These are phyloP conservation scores for Ichthyophthirius multifiliis DNA, from an alignment of 169 alveolate genomes.

Conservation along the genomic window DNA sequence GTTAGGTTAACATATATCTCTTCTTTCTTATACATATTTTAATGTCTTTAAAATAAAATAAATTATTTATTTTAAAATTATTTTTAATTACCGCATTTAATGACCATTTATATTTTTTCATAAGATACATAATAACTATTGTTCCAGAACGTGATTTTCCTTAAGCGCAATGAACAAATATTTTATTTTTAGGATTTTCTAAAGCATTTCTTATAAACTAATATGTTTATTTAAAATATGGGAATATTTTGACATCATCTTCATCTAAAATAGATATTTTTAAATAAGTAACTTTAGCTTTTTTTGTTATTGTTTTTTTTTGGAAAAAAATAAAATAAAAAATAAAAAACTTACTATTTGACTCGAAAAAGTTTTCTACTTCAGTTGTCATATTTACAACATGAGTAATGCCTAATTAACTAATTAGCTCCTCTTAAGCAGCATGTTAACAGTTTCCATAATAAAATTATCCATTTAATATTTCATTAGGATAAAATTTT, in stretches of 20 bases:
- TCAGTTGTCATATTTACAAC: background rate
- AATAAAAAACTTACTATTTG: too few relatives aligned
- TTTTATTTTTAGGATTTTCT: background rate
- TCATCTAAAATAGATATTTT: background rate
- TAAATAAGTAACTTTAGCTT: background rate
- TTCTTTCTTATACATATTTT: slow-evolving; percentile 7
- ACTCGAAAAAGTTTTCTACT: background rate
- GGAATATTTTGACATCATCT: background rate
- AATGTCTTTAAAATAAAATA: background rate
- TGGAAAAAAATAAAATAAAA: too few relatives aligned
- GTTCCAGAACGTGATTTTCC: slow-evolving; percentile 15
- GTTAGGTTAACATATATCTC: background rate
- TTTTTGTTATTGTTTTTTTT: background rate
- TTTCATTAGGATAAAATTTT: background rate
- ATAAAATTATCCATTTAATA: background rate
- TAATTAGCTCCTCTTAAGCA: background rate
- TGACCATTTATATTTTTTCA: background rate
- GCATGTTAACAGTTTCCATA: background rate
- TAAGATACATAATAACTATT: background rate
- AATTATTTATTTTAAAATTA: background rate
- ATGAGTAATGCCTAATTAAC: background rate
- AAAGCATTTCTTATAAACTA: background rate
- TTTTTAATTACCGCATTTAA: background rate
- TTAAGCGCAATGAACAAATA: slow-evolving; percentile 12
- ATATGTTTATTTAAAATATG: background rate